A percentile compares a stretch with the other conserved stretches of the same genome.
Conservation (phyloP, 2,329 filamentous ascomycete species). For the Rhexocercosporidium sp. region DNA sequence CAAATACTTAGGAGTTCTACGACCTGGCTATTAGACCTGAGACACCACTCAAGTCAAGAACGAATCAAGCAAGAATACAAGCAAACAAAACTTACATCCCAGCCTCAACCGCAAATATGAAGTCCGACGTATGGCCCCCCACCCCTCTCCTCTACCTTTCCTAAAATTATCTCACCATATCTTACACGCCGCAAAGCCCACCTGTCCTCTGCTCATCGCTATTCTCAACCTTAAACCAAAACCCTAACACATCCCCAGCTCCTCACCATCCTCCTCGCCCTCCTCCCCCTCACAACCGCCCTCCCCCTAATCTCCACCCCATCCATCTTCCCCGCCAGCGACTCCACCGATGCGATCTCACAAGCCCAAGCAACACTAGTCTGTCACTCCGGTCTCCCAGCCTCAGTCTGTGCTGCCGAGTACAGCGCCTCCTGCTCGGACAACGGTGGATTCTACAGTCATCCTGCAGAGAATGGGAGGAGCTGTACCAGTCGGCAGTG, state of each 20-base stretch:
- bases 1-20: background rate
- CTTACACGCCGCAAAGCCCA: no score
- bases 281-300: constrained; percentile 5
- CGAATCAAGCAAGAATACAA: background rate
- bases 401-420: background rate
- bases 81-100: background rate
- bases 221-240: background rate
- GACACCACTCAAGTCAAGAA: background rate
- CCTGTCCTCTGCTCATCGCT: background rate
- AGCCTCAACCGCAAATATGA: background rate
- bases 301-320: background rate
- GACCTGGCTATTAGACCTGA: background rate
- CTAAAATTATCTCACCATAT: no score
- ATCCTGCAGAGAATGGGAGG: constrained; percentile 1
- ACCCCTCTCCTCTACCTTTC: background rate
- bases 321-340: background rate
- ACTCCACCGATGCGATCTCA: background rate
- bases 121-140: background rate
- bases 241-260: background rate
- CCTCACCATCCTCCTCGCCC: constrained; percentile 5
- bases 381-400: constrained; percentile 7
- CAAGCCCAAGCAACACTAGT: background rate
- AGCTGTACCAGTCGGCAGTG: constrained; percentile 20
- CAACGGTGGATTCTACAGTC: constrained; percentile 17
- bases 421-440: constrained; percentile 11